These are phyloP conservation scores for Capsella rubella DNA, from an alignment of 441 rosid genomes.

Conservation along the genomic window DNA sequence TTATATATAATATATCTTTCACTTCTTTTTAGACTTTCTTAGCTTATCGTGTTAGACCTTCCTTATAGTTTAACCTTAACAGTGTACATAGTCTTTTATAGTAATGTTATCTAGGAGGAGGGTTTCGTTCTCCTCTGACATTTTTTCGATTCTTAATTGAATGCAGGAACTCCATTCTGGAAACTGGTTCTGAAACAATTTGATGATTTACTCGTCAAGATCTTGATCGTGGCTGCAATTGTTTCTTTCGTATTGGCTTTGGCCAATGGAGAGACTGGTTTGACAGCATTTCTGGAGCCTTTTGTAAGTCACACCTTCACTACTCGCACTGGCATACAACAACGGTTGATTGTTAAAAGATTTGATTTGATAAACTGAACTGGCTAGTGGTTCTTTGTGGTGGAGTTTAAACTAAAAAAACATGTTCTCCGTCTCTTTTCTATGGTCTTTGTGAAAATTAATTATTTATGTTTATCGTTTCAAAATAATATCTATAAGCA, in stretches of 20 bases:
- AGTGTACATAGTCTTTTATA: slow-evolving; percentile 10
- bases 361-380: slow-evolving; percentile 19
- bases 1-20: background rate
- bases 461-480: slow-evolving; percentile 3
- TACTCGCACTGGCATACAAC: slow-evolving; percentile 13
- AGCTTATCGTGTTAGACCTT: slow-evolving; percentile 8
- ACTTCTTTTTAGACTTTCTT: slow-evolving; percentile 11
- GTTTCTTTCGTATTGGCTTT: slow-evolving; percentile 89
- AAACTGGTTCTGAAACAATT: slow-evolving; percentile 95
- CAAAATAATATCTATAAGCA: slow-evolving; percentile 7
- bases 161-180: slow-evolving; percentile 97
- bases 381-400: slow-evolving; percentile 10
- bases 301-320: slow-evolving; percentile 66
- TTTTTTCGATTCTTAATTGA: slow-evolving; percentile 41
- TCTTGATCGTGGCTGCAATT: slow-evolving; percentile 92
- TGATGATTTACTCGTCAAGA: slow-evolving; percentile 98
- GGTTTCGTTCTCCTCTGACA: slow-evolving; percentile 12
- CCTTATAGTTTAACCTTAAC: slow-evolving; percentile 20
- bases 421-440: slow-evolving; percentile 1
- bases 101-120: slow-evolving; percentile 24
- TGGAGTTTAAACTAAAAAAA: slow-evolving; percentile 17
- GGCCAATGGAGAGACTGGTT: slow-evolving; percentile 96
- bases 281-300: slow-evolving; percentile 98
- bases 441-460: slow-evolving; percentile 11
- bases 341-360: background rate